Conservation (phyloP, 306 rosid genomes). For the Glycine latifolia region DNA sequence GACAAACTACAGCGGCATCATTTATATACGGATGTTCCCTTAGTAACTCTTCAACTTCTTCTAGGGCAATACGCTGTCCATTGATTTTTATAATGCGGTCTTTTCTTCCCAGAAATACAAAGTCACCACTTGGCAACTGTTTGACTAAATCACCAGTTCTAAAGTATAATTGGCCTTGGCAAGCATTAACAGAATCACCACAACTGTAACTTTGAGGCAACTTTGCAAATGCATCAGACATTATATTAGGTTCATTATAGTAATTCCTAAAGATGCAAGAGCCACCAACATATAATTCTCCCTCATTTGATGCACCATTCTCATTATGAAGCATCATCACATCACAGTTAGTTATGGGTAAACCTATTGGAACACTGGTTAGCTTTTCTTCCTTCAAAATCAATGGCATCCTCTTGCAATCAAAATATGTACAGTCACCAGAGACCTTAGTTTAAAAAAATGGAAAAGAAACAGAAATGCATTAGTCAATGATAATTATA, state of each 20-base stretch:
- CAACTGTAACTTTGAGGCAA: constrained; percentile 51
- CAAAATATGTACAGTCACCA: constrained; percentile 96
- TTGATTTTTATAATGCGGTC: constrained; percentile 79
- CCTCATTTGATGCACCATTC: constrained; percentile 60
- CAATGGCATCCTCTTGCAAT: constrained; percentile 85
- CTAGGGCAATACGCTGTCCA: constrained; percentile 83
- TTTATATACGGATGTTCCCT: constrained; percentile 75
- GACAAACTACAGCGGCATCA: constrained; percentile 72
- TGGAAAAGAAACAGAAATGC: constrained; percentile 36
- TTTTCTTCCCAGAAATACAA: constrained; percentile 85
- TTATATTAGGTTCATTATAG: constrained; percentile 55
- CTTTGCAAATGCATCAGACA: constrained; percentile 50
- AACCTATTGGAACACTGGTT: constrained; percentile 85
- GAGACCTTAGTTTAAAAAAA: constrained; percentile 66
- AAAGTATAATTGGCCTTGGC: constrained; percentile 55
- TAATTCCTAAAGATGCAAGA: constrained; percentile 77
- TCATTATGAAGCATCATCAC: constrained; percentile 66
- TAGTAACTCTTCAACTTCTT: constrained; percentile 78
- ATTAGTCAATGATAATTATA: constrained; percentile 44
- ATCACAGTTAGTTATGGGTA: constrained; percentile 79
- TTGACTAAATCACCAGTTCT: constrained; percentile 81
- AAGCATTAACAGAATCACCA: constrained; percentile 45
- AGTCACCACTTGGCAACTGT: constrained; percentile 75
- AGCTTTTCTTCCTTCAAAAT: constrained; percentile 68
- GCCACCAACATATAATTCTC: constrained; percentile 86